phyloP scores from a whole-genome alignment of 139 green algal genomes.

The Picochlorum costavermella region DNA sequence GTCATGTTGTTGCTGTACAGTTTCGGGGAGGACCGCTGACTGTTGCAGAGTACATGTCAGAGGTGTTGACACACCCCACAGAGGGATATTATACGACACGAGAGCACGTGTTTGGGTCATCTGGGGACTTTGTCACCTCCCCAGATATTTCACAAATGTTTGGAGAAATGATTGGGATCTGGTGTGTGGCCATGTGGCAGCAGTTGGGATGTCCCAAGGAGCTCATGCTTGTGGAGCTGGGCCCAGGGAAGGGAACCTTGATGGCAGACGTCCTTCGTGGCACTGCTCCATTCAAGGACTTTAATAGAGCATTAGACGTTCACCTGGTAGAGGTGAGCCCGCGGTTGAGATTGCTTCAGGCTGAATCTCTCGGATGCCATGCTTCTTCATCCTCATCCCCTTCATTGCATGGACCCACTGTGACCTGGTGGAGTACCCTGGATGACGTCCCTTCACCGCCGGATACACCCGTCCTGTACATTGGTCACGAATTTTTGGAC shows the following conservation, averaged over 20 bases:
- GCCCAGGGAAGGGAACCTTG: constrained; percentile 86
- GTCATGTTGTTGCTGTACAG: constrained; percentile 24
- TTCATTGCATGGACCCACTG: no score
- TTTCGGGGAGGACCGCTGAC: constrained; percentile 86
- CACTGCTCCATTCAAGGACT: constrained; percentile 37
- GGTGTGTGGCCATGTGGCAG: constrained; percentile 78
- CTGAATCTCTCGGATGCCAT: constrained; percentile 28
- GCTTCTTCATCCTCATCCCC: background rate
- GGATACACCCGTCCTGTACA: constrained; percentile 50
- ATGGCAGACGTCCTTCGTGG: constrained; percentile 88
- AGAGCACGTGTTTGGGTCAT: constrained; percentile 79
- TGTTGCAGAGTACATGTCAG: constrained; percentile 85
- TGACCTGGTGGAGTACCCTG: constrained; percentile 14
- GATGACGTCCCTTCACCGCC: constrained; percentile 45
- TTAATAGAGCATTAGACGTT: constrained; percentile 41
- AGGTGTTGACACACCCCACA: constrained; percentile 69
- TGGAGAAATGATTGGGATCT: constrained; percentile 95
- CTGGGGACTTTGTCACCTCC: constrained; percentile 91
- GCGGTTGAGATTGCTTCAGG: constrained; percentile 46
- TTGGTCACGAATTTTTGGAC: constrained; percentile 97
- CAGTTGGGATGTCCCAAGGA: constrained; percentile 57
- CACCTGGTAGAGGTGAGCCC: constrained; percentile 79
- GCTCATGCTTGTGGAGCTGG: constrained; percentile 87
- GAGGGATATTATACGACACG: constrained; percentile 69
- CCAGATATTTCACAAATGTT: constrained; percentile 97